Evolutionary conservation across 441 rosid species (phyloP).

Genomic region (Daphne laureola): DNA sequence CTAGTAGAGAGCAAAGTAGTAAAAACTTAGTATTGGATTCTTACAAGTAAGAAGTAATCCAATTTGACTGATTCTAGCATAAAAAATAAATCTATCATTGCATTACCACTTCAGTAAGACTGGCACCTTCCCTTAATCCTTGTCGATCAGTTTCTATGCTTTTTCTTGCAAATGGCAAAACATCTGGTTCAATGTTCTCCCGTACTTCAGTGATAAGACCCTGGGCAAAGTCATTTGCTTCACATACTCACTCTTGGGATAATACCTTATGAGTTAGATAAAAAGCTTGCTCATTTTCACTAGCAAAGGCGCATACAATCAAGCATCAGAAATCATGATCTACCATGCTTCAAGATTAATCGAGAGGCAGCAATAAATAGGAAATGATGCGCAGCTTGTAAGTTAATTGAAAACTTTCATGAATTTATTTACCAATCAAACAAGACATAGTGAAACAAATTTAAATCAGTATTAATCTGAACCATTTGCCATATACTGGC

Average conservation of each 20-base stretch:
- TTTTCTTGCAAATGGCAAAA: constrained; percentile 81
- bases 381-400: too few species aligned
- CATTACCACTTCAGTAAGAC: constrained; percentile 85
- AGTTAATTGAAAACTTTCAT: too few species aligned
- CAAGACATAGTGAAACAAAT: too few species aligned
- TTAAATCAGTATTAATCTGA: too few species aligned
- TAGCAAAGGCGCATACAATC: too few species aligned
- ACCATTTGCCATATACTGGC: too few species aligned
- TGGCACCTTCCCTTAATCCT: constrained; percentile 87
- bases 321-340: too few species aligned
- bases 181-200: constrained; percentile 69
- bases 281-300: too few species aligned
- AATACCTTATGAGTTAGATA: too few species aligned
- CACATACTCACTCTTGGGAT: constrained; percentile 3
- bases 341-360: too few species aligned
- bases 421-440: too few species aligned
- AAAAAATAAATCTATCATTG: not conserved
- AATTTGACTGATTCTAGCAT: not conserved
- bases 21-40: not conserved
- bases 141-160: constrained; percentile 79
- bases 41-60: not conserved
- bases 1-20: not conserved
- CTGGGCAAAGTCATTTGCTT: constrained; percentile 27
- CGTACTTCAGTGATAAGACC: constrained; percentile 94
- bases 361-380: too few species aligned